Percentiles rank a stretch among this genome's conserved stretches.
Evolutionary conservation across 2,329 filamentous ascomycete species (phyloP).

Genomic region (Trichoderma afroharzianum): DNA sequence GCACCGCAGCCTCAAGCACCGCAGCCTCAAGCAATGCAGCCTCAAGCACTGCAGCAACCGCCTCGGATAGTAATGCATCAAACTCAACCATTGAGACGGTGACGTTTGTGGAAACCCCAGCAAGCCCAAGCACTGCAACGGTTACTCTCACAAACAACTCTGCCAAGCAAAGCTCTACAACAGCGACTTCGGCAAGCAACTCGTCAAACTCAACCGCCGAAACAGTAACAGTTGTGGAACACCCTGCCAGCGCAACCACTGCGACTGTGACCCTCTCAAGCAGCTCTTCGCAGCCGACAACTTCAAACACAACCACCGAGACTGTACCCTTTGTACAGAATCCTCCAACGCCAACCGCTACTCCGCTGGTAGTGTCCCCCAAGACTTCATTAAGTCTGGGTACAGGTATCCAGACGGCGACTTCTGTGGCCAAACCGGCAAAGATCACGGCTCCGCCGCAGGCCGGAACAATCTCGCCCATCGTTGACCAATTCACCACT

Average conservation of each 20-base stretch:
- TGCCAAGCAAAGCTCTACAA: background rate
- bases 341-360: background rate
- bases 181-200: background rate
- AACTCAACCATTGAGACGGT: background rate
- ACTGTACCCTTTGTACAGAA: background rate
- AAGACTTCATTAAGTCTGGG: background rate
- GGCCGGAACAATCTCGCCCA: constrained; percentile 17
- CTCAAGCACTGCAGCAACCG: background rate
- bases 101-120: background rate
- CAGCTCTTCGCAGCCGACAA: background rate
- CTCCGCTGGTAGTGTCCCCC: background rate
- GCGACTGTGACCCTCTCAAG: background rate
- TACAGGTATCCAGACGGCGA: background rate
- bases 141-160: background rate
- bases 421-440: background rate
- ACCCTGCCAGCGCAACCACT: background rate
- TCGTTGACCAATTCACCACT: constrained; percentile 22
- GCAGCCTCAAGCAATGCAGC: too few species aligned
- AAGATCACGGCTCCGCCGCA: constrained; percentile 25
- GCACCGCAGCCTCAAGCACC: background rate
- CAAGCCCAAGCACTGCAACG: background rate
- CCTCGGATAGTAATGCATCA: background rate
- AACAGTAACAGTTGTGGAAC: background rate
- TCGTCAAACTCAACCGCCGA: background rate
- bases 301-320: background rate